phyloP scores from a whole-genome alignment of 306 rosid genomes.

The Rosa persica region DNA sequence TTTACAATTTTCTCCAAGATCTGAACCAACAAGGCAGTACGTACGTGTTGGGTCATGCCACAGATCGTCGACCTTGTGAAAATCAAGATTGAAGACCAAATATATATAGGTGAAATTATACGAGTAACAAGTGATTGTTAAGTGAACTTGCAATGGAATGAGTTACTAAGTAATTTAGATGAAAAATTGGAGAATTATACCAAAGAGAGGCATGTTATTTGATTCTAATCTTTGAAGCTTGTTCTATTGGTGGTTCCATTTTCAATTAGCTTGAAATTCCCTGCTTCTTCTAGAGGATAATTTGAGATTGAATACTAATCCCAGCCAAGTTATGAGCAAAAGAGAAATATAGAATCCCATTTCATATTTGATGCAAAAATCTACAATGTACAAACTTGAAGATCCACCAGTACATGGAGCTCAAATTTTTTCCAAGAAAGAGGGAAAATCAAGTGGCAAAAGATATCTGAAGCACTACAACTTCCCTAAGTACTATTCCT shows the following conservation, averaged over 20 bases:
- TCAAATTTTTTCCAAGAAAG: not conserved
- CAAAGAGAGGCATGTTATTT: too few species aligned
- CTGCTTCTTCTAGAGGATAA: not conserved
- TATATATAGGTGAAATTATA: too few species aligned
- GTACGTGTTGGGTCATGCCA: too few species aligned
- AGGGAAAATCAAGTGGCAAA: not conserved
- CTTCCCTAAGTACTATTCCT: not conserved
- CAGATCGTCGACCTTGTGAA: too few species aligned
- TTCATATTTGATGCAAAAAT: not conserved
- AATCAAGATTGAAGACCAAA: too few species aligned
- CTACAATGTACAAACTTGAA: not conserved
- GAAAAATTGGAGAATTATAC: too few species aligned
- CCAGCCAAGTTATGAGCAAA: not conserved
- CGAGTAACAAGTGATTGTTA: too few species aligned
- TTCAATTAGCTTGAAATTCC: not conserved
- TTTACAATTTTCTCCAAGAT: too few species aligned
- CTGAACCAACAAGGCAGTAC: too few species aligned
- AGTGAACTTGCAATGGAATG: too few species aligned
- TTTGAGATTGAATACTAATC: not conserved
- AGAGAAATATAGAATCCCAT: not conserved
- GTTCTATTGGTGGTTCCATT: not conserved
- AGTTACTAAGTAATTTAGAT: too few species aligned
- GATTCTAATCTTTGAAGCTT: too few species aligned
- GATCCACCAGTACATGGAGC: conserved; percentile 1
- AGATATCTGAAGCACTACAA: not conserved